Evolutionary conservation across 495 filamentous ascomycete genomes (phyloP), one percentile per base, ranked within the genome.

Genomic region (Cercophora scortea): DNA sequence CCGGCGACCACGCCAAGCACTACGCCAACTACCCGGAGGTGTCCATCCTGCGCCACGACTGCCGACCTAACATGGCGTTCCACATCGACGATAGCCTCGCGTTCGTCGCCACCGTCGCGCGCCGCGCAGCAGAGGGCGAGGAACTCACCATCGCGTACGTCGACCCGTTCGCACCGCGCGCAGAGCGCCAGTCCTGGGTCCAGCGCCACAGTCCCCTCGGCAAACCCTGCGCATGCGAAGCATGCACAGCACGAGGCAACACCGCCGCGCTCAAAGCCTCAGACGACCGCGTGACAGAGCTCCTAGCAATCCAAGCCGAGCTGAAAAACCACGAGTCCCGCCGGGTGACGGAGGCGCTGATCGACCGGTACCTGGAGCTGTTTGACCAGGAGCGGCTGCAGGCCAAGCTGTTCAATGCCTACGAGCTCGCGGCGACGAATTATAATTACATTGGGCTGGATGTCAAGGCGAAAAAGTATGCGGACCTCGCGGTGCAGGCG

Each of bases 371-470:
- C 12, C 0, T 72, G 9, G 49, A 57, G 42, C 47, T 72, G 41
- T 54, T 59, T 8, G 50, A 60, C 43, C 19, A 61, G 46, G 69
- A 72, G 47, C 36, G 50, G 44, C 50, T 72, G 41, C 50, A 68
- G 0, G 49, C 44, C 2, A 55, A 53, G 42, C 38, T 69, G n/a
- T 52, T 61, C 5, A 66, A 66, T 34, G 57, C 62, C 7, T 70
- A 70, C 48, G 63, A 66, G 53, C 43, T 68, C 36, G 69, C 67
- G 8, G 69, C 69, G 43, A 42, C 64, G n/a, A 72, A 72, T 49
- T 72, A 69, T 48, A 70, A 70, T 49, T 61, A 64, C 16, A 39
- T 68, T 0, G 65, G 65, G 3, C 18, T 53, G n/a, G 55, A 58
- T 15, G 49, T 25, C 32, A 47, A 51, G 54, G 63, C 65, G 0